phyloP scores from a whole-genome alignment of 1,284 basidiomycete species.

The Mycena citricolor region DNA sequence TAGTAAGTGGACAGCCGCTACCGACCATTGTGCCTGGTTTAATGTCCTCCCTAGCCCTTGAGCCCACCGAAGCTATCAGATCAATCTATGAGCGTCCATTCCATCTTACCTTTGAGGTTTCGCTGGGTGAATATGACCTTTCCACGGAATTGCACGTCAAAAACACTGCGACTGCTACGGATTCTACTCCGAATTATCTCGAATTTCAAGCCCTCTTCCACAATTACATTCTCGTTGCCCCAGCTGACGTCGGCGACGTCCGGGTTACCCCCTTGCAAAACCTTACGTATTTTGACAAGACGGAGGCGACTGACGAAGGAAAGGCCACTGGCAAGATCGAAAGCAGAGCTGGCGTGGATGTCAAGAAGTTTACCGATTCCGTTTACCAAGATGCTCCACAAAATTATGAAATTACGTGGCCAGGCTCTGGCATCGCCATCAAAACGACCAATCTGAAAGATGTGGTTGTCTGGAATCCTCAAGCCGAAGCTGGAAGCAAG shows the following conservation, averaged over 20 bases:
- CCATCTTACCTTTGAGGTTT: constrained; percentile 75
- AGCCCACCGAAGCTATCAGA: constrained; percentile 57
- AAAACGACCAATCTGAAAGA: constrained; percentile 41
- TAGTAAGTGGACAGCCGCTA: constrained; percentile 46
- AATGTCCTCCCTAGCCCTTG: constrained; percentile 47
- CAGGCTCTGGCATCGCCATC: constrained; percentile 55
- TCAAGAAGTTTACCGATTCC: constrained; percentile 65
- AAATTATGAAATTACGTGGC: constrained; percentile 62
- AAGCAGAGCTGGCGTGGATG: constrained; percentile 59
- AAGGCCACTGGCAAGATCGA: constrained; percentile 58
- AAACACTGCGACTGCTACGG: constrained; percentile 55
- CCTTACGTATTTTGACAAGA: constrained; percentile 76
- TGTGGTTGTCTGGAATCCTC: constrained; percentile 88
- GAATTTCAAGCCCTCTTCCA: constrained; percentile 89
- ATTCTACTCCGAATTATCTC: constrained; percentile 39
- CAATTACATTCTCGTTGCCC: constrained; percentile 77
- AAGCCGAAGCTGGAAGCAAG: constrained; percentile 61
- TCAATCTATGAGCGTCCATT: constrained; percentile 63
- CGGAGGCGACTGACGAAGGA: constrained; percentile 53
- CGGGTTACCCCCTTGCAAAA: constrained; percentile 60
- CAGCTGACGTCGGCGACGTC: constrained; percentile 40
- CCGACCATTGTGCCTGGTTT: too few species aligned
- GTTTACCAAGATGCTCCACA: constrained; percentile 68
- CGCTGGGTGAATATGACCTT: constrained; percentile 71
- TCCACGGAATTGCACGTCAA: constrained; percentile 78